Base-by-base conservation (phyloP, 768 basidiomycete species). In the Mycena galericulata region DNA sequence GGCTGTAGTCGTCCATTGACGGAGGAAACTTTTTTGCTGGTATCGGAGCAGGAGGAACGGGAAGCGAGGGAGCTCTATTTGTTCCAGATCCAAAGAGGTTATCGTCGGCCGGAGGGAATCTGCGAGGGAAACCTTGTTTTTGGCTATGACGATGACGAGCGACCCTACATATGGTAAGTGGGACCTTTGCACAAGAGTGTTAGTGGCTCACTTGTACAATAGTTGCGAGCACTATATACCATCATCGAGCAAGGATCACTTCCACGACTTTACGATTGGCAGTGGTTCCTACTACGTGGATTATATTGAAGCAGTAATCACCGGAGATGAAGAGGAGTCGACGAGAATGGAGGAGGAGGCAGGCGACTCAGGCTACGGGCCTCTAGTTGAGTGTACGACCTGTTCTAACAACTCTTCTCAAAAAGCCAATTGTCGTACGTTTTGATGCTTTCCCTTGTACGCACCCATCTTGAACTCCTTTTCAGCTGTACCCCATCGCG, bases 281-380 rank as follows among this genome's bases (percentile, higher is more conserved):
- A 46, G 34, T 29, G 66, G 66, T 4, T 14, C 26, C 1, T 68
- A 68, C 51, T 22, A 64, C 40, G 20, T 56, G 9, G 47, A 51
- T 17, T 69, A 69, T 30, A 27, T 69, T 3, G 67, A 69, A 40
- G 67, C 67, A 14, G 43, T 69, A 2, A 32, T 69, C 18, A 46
- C 29, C 4, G 67, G 62, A 4, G 58, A 70, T 29, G 4, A 22
- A 3, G 38, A 59, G 18, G 57, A 67, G 55, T 8, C 47, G 4
- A 22, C 22, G 2, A 20, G 22, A 17, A 46, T 70, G 5, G 68
- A 69, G 26, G 36, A 43, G 3, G 38, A 10, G 2, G 65, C 68
- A 14, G 3, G 15, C 10, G 26, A 41, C 24, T 26, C 12, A 3
- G 50, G 56, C 15, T 50, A 66, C 17, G 68, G 68, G 6, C 68